These are phyloP conservation scores for Heliamphora pulchella DNA, from an alignment of 179 eudicot species.

Conservation along the genomic window DNA sequence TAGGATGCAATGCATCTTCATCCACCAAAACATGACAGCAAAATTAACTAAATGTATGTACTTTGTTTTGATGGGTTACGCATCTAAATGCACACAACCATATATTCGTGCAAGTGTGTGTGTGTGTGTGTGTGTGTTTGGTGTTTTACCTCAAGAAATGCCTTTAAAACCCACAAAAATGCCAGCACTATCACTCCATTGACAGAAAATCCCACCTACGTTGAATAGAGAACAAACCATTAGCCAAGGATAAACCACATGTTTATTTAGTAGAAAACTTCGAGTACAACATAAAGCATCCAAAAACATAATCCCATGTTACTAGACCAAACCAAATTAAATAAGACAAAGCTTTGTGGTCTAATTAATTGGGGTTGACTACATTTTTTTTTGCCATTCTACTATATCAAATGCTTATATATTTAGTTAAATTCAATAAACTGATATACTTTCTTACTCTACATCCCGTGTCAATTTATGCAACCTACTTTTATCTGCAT, in stretches of 20 bases:
- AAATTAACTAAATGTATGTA: not conserved
- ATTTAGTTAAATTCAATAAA: too few relatives aligned
- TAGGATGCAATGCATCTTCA: not conserved
- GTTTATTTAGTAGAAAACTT: conserved; percentile 5
- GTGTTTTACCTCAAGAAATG: conserved; percentile 74
- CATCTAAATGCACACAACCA: not conserved
- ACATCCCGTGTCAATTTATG: not conserved
- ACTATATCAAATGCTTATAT: too few relatives aligned
- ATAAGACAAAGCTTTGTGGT: too few relatives aligned
- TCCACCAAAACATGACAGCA: not conserved
- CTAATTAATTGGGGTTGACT: too few relatives aligned
- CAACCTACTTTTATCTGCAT: too few relatives aligned
- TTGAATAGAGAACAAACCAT: not conserved
- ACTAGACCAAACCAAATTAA: conserved; percentile 3
- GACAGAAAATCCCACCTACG: conserved; percentile 82
- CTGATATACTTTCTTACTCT: too few relatives aligned
- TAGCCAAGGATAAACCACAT: not conserved
- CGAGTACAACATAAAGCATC: not conserved
- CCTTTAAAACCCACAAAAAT: conserved; percentile 87
- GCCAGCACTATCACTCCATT: conserved; percentile 78
- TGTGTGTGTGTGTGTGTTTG: too few relatives aligned
- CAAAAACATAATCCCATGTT: not conserved
- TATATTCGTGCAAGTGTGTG: not conserved
- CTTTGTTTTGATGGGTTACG: not conserved
- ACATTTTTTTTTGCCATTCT: too few relatives aligned